A percentile compares a stretch with the other conserved stretches of the same genome.
Evolutionary conservation across 1,139 yeast genomes (phyloP).

Genomic region (Candida glucosophila): DNA sequence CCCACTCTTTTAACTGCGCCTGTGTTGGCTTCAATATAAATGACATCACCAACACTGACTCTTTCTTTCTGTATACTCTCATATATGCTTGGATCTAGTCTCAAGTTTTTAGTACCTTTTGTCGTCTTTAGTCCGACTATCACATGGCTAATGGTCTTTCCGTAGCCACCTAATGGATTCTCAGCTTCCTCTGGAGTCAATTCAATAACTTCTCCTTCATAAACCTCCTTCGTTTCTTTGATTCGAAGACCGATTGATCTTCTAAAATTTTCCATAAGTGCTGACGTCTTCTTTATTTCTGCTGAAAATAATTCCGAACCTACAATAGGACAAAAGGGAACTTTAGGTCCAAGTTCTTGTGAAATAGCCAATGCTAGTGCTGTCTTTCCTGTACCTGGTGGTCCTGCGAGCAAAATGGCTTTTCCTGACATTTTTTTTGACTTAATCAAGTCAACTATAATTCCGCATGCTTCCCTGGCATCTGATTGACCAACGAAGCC

Average conservation of each 20-base stretch:
- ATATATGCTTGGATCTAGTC: constrained; percentile 91
- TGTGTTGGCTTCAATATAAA: constrained; percentile 93
- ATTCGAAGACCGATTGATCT: constrained; percentile 93
- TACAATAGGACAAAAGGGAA: constrained; percentile 96
- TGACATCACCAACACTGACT: constrained; percentile 92
- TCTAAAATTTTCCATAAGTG: constrained; percentile 94
- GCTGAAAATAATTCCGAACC: constrained; percentile 95
- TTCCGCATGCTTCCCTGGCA: constrained; percentile 97
- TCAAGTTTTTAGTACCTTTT: constrained; percentile 86
- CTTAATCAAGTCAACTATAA: constrained; percentile 87
- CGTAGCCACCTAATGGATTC: constrained; percentile 95
- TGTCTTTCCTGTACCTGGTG: constrained; percentile 97
- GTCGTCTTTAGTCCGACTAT: constrained; percentile 92
- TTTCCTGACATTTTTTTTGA: constrained; percentile 92
- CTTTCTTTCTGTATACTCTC: constrained; percentile 95
- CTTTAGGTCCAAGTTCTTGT: constrained; percentile 96
- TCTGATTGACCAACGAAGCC: constrained; percentile 93
- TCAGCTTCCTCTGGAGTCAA: constrained; percentile 95
- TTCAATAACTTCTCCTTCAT: constrained; percentile 97
- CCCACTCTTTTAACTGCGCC: constrained; percentile 98
- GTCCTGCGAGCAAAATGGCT: constrained; percentile 93
- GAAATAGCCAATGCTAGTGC: constrained; percentile 94
- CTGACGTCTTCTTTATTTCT: constrained; percentile 95
- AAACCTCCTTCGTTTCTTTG: constrained; percentile 95
- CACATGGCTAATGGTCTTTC: constrained; percentile 92